Evolutionary conservation across 1,139 yeast species (phyloP).

Genomic region (Protomyces inouyei): DNA sequence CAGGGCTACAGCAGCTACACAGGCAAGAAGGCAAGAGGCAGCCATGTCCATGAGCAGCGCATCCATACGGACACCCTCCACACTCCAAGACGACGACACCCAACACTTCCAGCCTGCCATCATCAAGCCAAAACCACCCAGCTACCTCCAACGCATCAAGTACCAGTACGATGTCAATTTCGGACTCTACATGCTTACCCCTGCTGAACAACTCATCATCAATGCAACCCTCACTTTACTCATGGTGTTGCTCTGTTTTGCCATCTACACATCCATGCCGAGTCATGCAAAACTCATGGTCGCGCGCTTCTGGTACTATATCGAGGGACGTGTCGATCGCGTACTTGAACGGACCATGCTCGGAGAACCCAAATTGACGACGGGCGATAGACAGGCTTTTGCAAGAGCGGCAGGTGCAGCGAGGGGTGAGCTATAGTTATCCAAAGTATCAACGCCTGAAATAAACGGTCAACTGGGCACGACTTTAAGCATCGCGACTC

Average conservation of each 20-base stretch:
- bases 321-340: constrained; percentile 14
- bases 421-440: not conserved
- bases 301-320: constrained; percentile 14
- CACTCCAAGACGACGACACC: not conserved
- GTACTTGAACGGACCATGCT: not conserved
- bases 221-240: constrained; percentile 4
- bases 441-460: too few relatives aligned
- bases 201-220: constrained; percentile 15
- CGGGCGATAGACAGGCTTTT: not conserved
- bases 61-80: not conserved
- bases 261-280: constrained; percentile 24
- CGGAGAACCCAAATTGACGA: not conserved
- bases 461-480: too few relatives aligned
- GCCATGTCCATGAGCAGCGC: not conserved
- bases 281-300: constrained; percentile 13
- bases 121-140: not conserved
- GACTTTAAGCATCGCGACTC: too few relatives aligned
- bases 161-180: constrained; percentile 23
- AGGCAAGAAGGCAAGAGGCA: not conserved
- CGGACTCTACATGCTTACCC: constrained; percentile 21
- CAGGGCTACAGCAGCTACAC: too few relatives aligned
- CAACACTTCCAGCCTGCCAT: not conserved
- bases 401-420: not conserved
- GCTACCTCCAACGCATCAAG: constrained; percentile 6
- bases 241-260: constrained; percentile 4